Conservation (phyloP, 208 protist species). For the Vickermania spadyakhi region DNA sequence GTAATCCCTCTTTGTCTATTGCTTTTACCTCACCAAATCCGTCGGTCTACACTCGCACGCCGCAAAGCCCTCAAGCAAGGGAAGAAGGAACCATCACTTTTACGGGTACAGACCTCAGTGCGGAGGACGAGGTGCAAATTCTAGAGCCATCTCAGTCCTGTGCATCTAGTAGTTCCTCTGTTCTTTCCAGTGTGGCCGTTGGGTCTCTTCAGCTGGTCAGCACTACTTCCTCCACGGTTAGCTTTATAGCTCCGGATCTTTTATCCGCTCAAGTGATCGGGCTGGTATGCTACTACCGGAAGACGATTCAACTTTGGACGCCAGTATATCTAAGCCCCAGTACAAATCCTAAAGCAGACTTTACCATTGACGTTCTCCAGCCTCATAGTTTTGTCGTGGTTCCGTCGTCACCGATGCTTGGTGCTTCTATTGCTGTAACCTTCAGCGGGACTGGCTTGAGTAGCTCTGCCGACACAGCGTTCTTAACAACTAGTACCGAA, state of each 20-base stretch:
- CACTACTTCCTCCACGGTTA: conserved; percentile 12
- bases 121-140: conserved; percentile 43
- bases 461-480: conserved; percentile 40
- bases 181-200: conserved; percentile 52
- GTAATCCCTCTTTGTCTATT: conserved; percentile 10
- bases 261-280: conserved; percentile 36
- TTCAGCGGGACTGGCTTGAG: conserved; percentile 60
- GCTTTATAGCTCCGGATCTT: conserved; percentile 59
- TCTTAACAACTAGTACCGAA: conserved; percentile 26
- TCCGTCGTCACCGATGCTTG: conserved; percentile 28
- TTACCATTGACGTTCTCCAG: conserved; percentile 75
- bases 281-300: conserved; percentile 65
- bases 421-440: conserved; percentile 31
- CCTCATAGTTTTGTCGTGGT: conserved; percentile 52
- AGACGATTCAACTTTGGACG: conserved; percentile 33
- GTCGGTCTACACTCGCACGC: conserved; percentile 40
- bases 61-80: conserved; percentile 52
- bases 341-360: conserved; percentile 25
- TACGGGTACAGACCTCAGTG: conserved; percentile 34
- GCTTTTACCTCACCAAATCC: conserved; percentile 42
- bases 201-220: conserved; percentile 17
- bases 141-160: conserved; percentile 35
- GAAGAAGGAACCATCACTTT: conserved; percentile 52
- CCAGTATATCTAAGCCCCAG: conserved; percentile 31
- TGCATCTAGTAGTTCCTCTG: conserved; percentile 32